Percentiles rank a stretch among this genome's conserved stretches.
Conservation (phyloP, 176 grass and related monocot species). For the Cocos nucifera region DNA sequence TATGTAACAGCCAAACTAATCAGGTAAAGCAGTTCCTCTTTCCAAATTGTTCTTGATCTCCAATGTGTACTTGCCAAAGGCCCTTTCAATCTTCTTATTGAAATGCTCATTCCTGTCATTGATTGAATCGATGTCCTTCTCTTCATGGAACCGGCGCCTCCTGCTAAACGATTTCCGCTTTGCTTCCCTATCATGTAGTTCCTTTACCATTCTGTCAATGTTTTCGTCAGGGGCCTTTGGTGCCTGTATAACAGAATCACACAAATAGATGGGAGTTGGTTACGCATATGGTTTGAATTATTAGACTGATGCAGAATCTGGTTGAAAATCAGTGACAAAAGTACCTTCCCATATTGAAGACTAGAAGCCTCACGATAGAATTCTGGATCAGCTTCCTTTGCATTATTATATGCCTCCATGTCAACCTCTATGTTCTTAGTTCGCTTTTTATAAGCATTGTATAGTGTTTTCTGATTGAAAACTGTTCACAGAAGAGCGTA, state of each 20-base stretch:
- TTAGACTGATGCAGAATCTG: neutral
- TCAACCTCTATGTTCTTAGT: conserved; percentile 72
- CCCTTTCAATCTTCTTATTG: conserved; percentile 96
- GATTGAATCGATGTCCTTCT: conserved; percentile 91
- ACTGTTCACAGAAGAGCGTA: conserved; percentile 21
- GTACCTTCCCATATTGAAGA: conserved; percentile 87
- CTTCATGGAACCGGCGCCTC: conserved; percentile 87
- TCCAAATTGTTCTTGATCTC: conserved; percentile 99
- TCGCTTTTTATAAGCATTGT: conserved; percentile 88
- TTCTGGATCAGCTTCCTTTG: conserved; percentile 79
- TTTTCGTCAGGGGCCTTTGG: conserved; percentile 59
- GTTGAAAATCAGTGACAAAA: neutral
- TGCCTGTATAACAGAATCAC: conserved; percentile 14
- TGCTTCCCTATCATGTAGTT: conserved; percentile 52
- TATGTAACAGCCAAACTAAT: conserved; percentile 23
- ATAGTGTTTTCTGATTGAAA: conserved; percentile 95
- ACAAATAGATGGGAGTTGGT: too few species aligned
- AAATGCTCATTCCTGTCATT: conserved; percentile 96
- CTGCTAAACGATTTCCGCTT: conserved; percentile 74
- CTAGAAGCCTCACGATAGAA: conserved; percentile 90
- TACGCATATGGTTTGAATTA: too few species aligned
- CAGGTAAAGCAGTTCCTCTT: conserved; percentile 80
- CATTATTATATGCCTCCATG: conserved; percentile 86
- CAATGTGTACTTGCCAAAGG: conserved; percentile 90
- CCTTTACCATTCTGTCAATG: conserved; percentile 78